phyloP scores from a whole-genome alignment of 306 rosid species.

The Neltuma alba region DNA sequence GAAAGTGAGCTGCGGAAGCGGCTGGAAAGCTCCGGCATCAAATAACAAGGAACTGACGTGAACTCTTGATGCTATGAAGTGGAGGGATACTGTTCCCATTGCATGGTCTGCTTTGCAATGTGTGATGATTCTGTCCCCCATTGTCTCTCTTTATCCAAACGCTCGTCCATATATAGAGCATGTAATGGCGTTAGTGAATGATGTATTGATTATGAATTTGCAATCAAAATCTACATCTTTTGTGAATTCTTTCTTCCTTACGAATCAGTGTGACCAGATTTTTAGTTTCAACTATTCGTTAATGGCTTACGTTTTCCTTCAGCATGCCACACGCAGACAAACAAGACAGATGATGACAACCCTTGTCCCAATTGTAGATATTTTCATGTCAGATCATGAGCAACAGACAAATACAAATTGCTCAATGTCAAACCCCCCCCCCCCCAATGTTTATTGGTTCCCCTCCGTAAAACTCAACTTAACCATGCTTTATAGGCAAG shows the following conservation, averaged over 20 bases:
- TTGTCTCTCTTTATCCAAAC: neutral
- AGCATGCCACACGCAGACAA: neutral
- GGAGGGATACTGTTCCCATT: neutral
- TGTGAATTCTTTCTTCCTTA: neutral
- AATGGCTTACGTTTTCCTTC: neutral
- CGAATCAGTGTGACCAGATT: neutral
- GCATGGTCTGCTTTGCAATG: neutral
- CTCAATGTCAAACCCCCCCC: neutral
- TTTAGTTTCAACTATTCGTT: neutral
- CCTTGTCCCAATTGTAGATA: neutral
- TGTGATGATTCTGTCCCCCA: conserved; percentile 12
- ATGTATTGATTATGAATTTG: neutral
- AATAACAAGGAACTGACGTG: neutral
- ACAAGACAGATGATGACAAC: neutral
- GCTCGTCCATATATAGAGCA: neutral
- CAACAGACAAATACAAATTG: neutral
- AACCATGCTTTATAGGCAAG: neutral
- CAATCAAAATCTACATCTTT: neutral
- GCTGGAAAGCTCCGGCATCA: neutral
- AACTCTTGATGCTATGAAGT: conserved; percentile 4
- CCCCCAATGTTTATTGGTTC: neutral
- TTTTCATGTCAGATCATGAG: neutral
- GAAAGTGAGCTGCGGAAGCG: neutral
- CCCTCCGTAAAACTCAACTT: neutral
- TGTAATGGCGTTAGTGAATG: conserved; percentile 13